These are phyloP conservation scores for Neurospora terricola DNA, from an alignment of 495 filamentous ascomycete genomes.

Conservation along the genomic window DNA sequence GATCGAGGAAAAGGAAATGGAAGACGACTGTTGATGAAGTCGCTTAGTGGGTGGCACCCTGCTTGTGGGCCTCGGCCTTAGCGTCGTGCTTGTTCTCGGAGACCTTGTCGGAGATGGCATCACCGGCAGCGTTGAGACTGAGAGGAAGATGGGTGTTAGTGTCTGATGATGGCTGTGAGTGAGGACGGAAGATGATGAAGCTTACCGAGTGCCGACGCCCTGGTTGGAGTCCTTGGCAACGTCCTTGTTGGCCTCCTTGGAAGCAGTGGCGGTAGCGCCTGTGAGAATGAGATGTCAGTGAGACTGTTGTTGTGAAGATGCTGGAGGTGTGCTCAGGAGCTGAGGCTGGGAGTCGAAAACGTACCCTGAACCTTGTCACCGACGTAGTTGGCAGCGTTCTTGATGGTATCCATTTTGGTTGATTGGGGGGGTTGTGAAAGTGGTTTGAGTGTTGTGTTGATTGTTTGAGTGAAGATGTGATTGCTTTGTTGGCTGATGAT, in stretches of 20 bases:
- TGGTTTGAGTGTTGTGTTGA: slow-evolving; percentile 16
- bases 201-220: slow-evolving; percentile 41
- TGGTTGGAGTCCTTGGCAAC: slow-evolving; percentile 51
- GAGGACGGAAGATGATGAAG: neutral
- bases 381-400: slow-evolving; percentile 52
- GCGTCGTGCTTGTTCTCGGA: slow-evolving; percentile 44
- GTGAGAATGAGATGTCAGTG: neutral
- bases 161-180: neutral
- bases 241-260: slow-evolving; percentile 59
- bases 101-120: slow-evolving; percentile 48
- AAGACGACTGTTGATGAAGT: neutral
- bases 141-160: slow-evolving; percentile 9
- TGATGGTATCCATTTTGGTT: slow-evolving; percentile 47
- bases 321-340: slow-evolving; percentile 1
- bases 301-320: neutral
- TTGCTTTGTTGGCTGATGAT: slow-evolving; percentile 23
- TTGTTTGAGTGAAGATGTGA: slow-evolving; percentile 9
- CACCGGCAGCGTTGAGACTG: slow-evolving; percentile 44
- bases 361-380: slow-evolving; percentile 46
- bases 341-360: neutral
- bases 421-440: slow-evolving; percentile 3
- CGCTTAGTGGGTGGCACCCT: slow-evolving; percentile 45
- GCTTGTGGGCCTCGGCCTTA: slow-evolving; percentile 48
- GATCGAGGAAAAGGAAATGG: neutral
- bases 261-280: slow-evolving; percentile 32